Evolutionary conservation across 441 rosid genomes (phyloP).

Genomic region (Euphorbia celastroides): DNA sequence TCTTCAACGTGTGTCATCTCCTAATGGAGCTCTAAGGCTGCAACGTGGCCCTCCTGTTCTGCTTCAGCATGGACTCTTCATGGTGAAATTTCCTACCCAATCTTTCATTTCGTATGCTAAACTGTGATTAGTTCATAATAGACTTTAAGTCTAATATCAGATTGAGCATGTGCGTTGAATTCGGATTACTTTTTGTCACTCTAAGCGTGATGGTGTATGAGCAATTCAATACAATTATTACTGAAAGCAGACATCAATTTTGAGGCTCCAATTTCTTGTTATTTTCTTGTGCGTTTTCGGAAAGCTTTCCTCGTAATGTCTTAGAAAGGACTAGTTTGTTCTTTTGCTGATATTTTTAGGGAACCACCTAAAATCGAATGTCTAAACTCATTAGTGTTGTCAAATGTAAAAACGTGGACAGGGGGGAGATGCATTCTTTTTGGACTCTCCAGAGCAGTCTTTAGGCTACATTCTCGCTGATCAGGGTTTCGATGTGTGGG

Average conservation of each 20-base stretch:
- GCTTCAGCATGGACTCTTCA: slow-evolving; percentile 83
- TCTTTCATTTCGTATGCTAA: background rate
- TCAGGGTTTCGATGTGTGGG: slow-evolving; percentile 89
- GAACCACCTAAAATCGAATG: too few species aligned
- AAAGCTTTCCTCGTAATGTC: slow-evolving; percentile 34
- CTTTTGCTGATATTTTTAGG: background rate
- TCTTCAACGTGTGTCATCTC: slow-evolving; percentile 73
- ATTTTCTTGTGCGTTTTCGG: slow-evolving; percentile 24
- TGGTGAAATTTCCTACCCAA: slow-evolving; percentile 35
- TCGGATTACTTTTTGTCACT: too few species aligned
- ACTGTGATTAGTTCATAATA: too few species aligned
- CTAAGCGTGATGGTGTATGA: background rate
- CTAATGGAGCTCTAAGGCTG: slow-evolving; percentile 21
- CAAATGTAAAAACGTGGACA: slow-evolving; percentile 29
- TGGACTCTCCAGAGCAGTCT: slow-evolving; percentile 59
- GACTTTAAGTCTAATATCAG: background rate
- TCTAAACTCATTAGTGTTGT: slow-evolving; percentile 4
- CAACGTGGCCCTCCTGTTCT: slow-evolving; percentile 58
- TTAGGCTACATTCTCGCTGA: slow-evolving; percentile 84
- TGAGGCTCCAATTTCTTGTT: slow-evolving; percentile 34
- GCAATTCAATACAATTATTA: background rate
- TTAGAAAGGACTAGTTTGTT: slow-evolving; percentile 11
- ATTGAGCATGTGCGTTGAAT: background rate
- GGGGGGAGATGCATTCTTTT: slow-evolving; percentile 89
- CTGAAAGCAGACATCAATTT: too few species aligned